These are phyloP conservation scores for Cucurbita moschata DNA, from an alignment of 306 rosid genomes.

Conservation along the genomic window DNA sequence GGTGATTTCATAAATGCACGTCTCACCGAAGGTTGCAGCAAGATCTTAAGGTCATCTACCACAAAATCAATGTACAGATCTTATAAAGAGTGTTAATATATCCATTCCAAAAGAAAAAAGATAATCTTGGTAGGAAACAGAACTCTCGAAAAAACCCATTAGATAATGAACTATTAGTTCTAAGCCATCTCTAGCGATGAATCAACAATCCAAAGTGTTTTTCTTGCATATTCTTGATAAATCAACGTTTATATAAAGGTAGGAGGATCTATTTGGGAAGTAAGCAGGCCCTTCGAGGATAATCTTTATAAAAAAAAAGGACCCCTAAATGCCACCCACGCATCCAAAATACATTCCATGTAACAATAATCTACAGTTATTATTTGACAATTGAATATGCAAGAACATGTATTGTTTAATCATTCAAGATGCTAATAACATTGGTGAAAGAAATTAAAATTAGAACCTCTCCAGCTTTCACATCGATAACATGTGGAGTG, in stretches of 20 bases:
- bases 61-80: not conserved
- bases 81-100: not conserved
- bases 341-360: not conserved
- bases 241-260: too few species aligned
- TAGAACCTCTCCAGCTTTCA: conserved; percentile 63
- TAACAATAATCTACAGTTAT: not conserved
- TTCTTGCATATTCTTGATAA: too few species aligned
- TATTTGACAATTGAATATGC: not conserved
- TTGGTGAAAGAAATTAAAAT: not conserved
- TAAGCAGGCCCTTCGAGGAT: too few species aligned
- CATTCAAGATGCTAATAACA: not conserved
- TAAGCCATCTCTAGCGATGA: too few species aligned
- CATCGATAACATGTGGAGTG: conserved; percentile 49
- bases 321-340: too few species aligned
- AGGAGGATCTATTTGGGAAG: too few species aligned
- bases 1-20: not conserved
- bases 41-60: not conserved
- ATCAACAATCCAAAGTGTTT: too few species aligned
- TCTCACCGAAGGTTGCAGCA: not conserved
- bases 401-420: not conserved
- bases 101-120: not conserved
- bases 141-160: too few species aligned
- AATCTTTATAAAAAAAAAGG: too few species aligned
- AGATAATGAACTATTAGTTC: not conserved
- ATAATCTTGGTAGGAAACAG: too few species aligned